Percentiles rank a stretch among this genome's conserved stretches.
These are phyloP conservation scores for Corrigiola litoralis DNA, from an alignment of 179 eudicot genomes.

Conservation along the genomic window DNA sequence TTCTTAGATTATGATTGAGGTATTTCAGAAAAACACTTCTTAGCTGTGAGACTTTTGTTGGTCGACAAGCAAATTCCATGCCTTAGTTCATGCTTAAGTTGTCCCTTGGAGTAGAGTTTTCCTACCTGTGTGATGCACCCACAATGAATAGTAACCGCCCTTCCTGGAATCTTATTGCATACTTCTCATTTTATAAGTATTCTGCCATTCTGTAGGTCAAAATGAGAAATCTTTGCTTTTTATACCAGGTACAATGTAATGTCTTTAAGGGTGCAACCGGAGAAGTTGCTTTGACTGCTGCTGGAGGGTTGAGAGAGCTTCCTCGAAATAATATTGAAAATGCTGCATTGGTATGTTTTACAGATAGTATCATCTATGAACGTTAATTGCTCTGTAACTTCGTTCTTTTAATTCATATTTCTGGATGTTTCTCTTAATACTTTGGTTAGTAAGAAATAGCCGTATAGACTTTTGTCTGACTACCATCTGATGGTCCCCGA, in stretches of 20 bases:
- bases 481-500: no score
- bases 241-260: constrained; percentile 72
- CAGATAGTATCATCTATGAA: constrained; percentile 1
- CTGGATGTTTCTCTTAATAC: not conserved
- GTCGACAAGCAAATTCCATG: not conserved
- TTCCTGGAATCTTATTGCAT: not conserved
- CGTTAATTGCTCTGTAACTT: not conserved
- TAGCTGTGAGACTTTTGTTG: not conserved
- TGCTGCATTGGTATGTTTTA: constrained; percentile 76
- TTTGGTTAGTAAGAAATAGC: not conserved
- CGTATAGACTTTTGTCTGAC: not conserved
- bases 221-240: constrained; percentile 3
- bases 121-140: not conserved
- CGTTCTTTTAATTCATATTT: not conserved
- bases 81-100: not conserved
- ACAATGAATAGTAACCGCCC: not conserved
- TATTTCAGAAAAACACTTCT: not conserved
- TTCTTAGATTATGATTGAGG: not conserved
- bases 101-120: not conserved
- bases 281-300: constrained; percentile 89
- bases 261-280: constrained; percentile 93
- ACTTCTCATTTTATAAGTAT: not conserved
- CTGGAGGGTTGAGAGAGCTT: constrained; percentile 86
- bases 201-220: constrained; percentile 4
- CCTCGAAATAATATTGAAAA: constrained; percentile 74